Conservation (phyloP, 2,329 filamentous ascomycete species). For the Neonectria magnoliae region DNA sequence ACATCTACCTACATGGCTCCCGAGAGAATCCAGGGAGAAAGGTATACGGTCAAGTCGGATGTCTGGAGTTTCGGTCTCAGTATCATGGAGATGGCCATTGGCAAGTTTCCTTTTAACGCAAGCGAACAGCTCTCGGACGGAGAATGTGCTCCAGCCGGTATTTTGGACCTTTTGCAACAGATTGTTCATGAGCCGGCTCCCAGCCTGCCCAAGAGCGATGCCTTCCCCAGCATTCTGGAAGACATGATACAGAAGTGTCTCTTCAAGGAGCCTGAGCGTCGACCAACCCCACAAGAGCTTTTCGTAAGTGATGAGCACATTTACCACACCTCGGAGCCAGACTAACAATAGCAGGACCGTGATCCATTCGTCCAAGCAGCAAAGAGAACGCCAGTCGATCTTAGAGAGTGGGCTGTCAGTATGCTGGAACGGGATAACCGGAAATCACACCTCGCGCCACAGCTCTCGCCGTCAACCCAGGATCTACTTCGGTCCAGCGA, state of each 20-base stretch:
- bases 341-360: slow-evolving; percentile 72
- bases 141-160: slow-evolving; percentile 89
- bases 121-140: slow-evolving; percentile 76
- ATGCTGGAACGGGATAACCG: slow-evolving; percentile 96
- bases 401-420: slow-evolving; percentile 91
- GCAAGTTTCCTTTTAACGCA: slow-evolving; percentile 91
- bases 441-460: slow-evolving; percentile 89
- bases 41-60: slow-evolving; percentile 97
- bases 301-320: slow-evolving; percentile 70
- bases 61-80: slow-evolving; percentile 98
- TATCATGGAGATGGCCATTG: slow-evolving; percentile 97
- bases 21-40: slow-evolving; percentile 95
- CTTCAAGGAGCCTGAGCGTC: slow-evolving; percentile 85
- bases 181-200: slow-evolving; percentile 97
- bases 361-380: slow-evolving; percentile 96
- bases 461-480: slow-evolving; percentile 80
- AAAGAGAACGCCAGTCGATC: slow-evolving; percentile 93
- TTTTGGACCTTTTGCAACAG: slow-evolving; percentile 93
- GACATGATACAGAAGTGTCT: slow-evolving; percentile 98
- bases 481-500: slow-evolving; percentile 75
- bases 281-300: slow-evolving; percentile 92
- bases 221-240: slow-evolving; percentile 93
- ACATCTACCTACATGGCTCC: slow-evolving; percentile 99
- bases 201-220: slow-evolving; percentile 93
- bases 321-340: not conserved